phyloP scores from a whole-genome alignment of 2,329 filamentous ascomycete species.

The Penicillium brasilianum region DNA sequence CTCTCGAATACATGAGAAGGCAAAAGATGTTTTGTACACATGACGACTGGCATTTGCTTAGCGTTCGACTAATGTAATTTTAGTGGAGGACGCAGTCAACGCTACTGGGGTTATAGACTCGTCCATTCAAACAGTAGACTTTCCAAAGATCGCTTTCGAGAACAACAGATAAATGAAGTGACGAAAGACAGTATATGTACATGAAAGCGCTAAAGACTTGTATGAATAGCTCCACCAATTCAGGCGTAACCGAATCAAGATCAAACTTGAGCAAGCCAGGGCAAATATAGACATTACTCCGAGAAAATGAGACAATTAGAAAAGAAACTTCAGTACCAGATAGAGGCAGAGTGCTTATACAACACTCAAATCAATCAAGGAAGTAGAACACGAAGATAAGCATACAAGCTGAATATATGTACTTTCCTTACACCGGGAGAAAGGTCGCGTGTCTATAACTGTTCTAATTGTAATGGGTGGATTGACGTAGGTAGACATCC shows the following conservation, averaged over 20 bases:
- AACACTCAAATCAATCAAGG: conserved; percentile 2
- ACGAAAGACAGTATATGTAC: conserved; percentile 17
- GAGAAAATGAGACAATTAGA: background rate
- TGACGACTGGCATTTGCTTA: too few species aligned
- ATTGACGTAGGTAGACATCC: background rate
- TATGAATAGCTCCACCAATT: conserved; percentile 5
- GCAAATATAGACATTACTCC: conserved; percentile 1
- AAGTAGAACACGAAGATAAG: background rate
- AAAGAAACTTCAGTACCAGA: background rate
- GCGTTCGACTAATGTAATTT: too few species aligned
- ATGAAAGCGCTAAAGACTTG: conserved; percentile 10
- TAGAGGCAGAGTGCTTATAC: background rate
- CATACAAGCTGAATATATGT: conserved; percentile 10
- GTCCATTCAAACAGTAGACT: too few species aligned
- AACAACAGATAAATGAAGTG: background rate
- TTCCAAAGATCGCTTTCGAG: too few species aligned
- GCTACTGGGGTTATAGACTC: too few species aligned
- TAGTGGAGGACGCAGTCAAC: too few species aligned
- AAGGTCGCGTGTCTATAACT: conserved; percentile 26
- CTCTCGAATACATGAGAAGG: too few species aligned
- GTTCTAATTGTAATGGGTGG: conserved; percentile 15
- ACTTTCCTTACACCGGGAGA: conserved; percentile 19
- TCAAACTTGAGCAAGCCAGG: background rate
- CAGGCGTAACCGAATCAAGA: background rate
- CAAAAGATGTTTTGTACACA: too few species aligned